Conservation (phyloP, 495 filamentous ascomycete species). For the Amorphotheca resinae region DNA sequence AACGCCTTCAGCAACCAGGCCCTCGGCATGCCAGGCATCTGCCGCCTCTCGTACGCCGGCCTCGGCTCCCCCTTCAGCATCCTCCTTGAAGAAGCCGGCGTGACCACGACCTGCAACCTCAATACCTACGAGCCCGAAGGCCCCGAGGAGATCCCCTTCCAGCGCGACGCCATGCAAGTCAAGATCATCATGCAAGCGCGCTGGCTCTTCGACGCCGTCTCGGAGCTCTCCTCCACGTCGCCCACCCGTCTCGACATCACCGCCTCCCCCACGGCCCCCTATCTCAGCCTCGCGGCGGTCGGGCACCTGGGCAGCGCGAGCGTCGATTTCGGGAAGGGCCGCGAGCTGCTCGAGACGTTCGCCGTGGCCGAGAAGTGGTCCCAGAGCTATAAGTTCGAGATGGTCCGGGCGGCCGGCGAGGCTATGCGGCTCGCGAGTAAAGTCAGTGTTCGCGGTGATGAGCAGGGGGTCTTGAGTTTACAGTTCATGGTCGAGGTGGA, state of each 20-base stretch:
- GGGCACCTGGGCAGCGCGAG: slow-evolving; percentile 69
- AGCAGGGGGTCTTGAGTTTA: slow-evolving; percentile 78
- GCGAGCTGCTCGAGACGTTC: slow-evolving; percentile 68
- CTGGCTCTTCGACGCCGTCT: slow-evolving; percentile 74
- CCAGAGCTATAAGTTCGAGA: slow-evolving; percentile 65
- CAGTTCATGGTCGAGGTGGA: slow-evolving; percentile 85
- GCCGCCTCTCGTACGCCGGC: slow-evolving; percentile 61
- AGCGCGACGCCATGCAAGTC: slow-evolving; percentile 63
- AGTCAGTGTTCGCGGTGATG: slow-evolving; percentile 79
- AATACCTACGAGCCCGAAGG: slow-evolving; percentile 71
- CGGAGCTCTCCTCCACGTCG: slow-evolving; percentile 62
- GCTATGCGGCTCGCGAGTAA: slow-evolving; percentile 89
- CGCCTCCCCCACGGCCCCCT: slow-evolving; percentile 52
- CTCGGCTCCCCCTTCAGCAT: slow-evolving; percentile 66
- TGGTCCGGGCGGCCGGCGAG: slow-evolving; percentile 68
- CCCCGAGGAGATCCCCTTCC: slow-evolving; percentile 66
- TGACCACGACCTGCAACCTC: slow-evolving; percentile 83
- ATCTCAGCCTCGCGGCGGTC: slow-evolving; percentile 58
- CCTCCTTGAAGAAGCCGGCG: slow-evolving; percentile 69
- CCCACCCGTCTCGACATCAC: slow-evolving; percentile 39
- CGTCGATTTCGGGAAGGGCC: slow-evolving; percentile 71
- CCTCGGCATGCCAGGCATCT: slow-evolving; percentile 68
- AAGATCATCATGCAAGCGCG: slow-evolving; percentile 89
- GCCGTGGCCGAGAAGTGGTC: slow-evolving; percentile 39
- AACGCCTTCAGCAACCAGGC: slow-evolving; percentile 66